Percentiles rank a stretch among this genome's conserved stretches.
Conservation (phyloP, 2,329 filamentous ascomycete genomes). For the Mycosphaerella arachidis region DNA sequence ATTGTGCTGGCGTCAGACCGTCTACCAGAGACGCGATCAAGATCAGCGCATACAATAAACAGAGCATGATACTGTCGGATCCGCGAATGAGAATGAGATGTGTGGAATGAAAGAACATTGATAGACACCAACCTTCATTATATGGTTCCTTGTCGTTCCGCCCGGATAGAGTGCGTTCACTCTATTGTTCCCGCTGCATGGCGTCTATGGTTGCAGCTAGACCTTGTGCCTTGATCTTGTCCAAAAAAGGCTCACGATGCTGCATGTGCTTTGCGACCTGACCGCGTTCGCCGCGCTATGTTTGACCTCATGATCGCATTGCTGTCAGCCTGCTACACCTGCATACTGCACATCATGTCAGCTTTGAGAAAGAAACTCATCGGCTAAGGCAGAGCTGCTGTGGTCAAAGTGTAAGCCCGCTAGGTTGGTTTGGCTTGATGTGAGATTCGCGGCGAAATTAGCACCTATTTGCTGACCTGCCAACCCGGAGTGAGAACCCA, state of each 20-base stretch:
- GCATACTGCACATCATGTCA: not conserved
- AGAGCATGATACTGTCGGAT: not conserved
- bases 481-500: not conserved
- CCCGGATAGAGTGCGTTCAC: not conserved
- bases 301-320: not conserved
- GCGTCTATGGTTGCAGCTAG: not conserved
- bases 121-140: not conserved
- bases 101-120: not conserved
- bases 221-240: not conserved
- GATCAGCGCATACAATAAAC: constrained; percentile 2
- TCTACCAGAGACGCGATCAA: not conserved
- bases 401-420: not conserved
- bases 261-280: not conserved
- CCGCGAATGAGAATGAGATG: not conserved
- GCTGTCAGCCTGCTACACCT: not conserved
- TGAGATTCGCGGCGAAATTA: not conserved
- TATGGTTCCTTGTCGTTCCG: not conserved
- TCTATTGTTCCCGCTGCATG: not conserved
- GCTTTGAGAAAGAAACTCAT: not conserved
- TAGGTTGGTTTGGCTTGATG: not conserved
- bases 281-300: not conserved
- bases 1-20: constrained; percentile 6
- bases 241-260: not conserved
- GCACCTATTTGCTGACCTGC: not conserved
- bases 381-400: not conserved